Conservation (phyloP, 108 stramenopile genomes). For the Mediolabrus comicus region DNA sequence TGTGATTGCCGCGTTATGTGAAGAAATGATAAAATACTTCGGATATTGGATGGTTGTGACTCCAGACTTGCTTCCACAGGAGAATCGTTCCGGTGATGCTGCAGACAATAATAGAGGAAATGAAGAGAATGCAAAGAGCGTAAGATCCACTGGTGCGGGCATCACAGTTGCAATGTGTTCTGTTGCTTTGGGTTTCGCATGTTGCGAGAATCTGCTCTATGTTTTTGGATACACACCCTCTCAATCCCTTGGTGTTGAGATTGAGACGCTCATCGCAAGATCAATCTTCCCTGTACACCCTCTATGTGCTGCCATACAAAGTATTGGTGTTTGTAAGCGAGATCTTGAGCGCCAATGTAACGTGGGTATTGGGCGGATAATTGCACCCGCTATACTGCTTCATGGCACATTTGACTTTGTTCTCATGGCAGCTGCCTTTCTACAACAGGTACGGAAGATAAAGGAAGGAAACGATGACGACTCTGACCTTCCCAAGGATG, state of each 20-base stretch:
- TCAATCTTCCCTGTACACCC: conserved; percentile 82
- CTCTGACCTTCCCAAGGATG: background rate
- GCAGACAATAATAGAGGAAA: conserved; percentile 8
- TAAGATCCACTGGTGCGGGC: conserved; percentile 32
- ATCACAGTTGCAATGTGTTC: conserved; percentile 41
- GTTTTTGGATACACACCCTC: conserved; percentile 39
- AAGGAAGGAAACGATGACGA: conserved; percentile 40
- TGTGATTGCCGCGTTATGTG: conserved; percentile 36
- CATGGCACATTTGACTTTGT: conserved; percentile 84
- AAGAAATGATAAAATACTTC: conserved; percentile 55
- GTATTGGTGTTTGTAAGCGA: conserved; percentile 74
- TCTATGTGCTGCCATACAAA: conserved; percentile 82
- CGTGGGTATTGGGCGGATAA: conserved; percentile 50
- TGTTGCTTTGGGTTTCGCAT: conserved; percentile 49
- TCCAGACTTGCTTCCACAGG: conserved; percentile 44
- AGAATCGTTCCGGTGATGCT: background rate
- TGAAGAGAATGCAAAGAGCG: conserved; percentile 1
- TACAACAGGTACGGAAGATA: conserved; percentile 29
- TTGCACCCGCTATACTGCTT: conserved; percentile 73
- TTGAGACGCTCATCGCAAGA: conserved; percentile 67
- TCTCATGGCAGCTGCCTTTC: conserved; percentile 68
- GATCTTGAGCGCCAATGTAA: conserved; percentile 64
- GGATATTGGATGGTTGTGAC: conserved; percentile 50
- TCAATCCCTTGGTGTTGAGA: conserved; percentile 47
- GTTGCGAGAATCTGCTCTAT: conserved; percentile 48